Evolutionary conservation across 768 basidiomycete species (phyloP).

Genomic region (Glaciozyma martinii): DNA sequence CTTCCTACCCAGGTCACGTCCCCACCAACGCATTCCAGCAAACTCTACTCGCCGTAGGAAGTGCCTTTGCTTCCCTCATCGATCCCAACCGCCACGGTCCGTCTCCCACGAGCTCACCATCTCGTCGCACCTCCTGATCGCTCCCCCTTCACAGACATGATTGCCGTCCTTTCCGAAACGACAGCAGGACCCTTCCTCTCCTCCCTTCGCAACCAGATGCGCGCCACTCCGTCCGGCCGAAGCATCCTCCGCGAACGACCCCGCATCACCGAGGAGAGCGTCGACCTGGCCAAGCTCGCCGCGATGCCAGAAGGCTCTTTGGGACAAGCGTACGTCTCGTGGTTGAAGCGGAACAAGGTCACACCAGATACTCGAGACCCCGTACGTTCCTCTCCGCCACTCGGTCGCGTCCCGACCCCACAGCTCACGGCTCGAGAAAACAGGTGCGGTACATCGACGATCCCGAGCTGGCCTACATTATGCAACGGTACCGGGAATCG

Average conservation of each 20-base stretch:
- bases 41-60: slow-evolving; percentile 73
- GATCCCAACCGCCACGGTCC: slow-evolving; percentile 78
- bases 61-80: slow-evolving; percentile 67
- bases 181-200: slow-evolving; percentile 66
- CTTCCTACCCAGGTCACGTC: slow-evolving; percentile 40
- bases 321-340: slow-evolving; percentile 75
- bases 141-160: slow-evolving; percentile 61
- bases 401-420: background rate
- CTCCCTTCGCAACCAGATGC: slow-evolving; percentile 65
- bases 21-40: slow-evolving; percentile 75
- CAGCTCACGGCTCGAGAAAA: background rate
- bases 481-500: slow-evolving; percentile 95
- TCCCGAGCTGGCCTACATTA: slow-evolving; percentile 91
- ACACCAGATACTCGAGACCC: slow-evolving; percentile 90
- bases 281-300: slow-evolving; percentile 61
- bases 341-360: slow-evolving; percentile 78
- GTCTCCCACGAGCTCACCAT: slow-evolving; percentile 34
- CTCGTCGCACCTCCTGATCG: background rate
- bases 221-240: slow-evolving; percentile 69
- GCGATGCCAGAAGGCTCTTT: slow-evolving; percentile 68
- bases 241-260: slow-evolving; percentile 75
- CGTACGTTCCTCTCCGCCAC: slow-evolving; percentile 45
- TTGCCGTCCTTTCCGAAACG: slow-evolving; percentile 87
- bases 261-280: slow-evolving; percentile 62
- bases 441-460: slow-evolving; percentile 92